phyloP scores from a whole-genome alignment of 2,329 filamentous ascomycete genomes.

The Neofusicoccum parvum region DNA sequence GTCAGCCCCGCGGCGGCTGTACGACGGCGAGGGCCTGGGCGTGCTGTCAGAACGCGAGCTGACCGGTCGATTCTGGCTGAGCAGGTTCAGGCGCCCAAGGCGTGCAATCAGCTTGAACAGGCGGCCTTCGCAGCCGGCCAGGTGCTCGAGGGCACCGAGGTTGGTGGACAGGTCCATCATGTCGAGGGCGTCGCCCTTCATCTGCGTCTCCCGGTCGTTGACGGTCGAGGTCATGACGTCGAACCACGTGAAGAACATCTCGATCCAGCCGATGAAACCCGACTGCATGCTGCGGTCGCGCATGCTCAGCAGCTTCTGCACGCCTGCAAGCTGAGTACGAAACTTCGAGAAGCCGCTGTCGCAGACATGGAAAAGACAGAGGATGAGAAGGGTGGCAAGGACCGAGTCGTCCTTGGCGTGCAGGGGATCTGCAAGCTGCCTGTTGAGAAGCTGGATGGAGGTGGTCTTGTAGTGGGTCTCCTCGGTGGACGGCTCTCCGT shows the following conservation, averaged over 20 bases:
- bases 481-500: constrained; percentile 65
- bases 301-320: constrained; percentile 84
- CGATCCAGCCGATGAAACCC: constrained; percentile 82
- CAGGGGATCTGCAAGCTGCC: constrained; percentile 75
- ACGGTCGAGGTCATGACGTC: constrained; percentile 90
- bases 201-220: constrained; percentile 86
- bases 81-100: constrained; percentile 79
- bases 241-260: constrained; percentile 90
- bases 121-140: constrained; percentile 82
- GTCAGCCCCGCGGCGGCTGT: constrained; percentile 44
- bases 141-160: constrained; percentile 73
- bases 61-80: constrained; percentile 68
- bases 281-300: constrained; percentile 63
- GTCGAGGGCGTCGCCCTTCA: constrained; percentile 65
- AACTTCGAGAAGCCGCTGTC: constrained; percentile 93
- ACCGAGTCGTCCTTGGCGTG: constrained; percentile 83
- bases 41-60: constrained; percentile 37
- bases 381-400: constrained; percentile 79
- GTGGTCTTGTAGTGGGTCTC: constrained; percentile 84
- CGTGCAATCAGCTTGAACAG: constrained; percentile 85
- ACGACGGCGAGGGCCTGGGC: constrained; percentile 35
- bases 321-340: constrained; percentile 88
- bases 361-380: constrained; percentile 91
- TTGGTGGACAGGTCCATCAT: constrained; percentile 66
- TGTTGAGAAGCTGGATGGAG: constrained; percentile 80